These are phyloP conservation scores for Rhodotorula sp. DNA, from an alignment of 1,284 basidiomycete species.

Conservation along the genomic window DNA sequence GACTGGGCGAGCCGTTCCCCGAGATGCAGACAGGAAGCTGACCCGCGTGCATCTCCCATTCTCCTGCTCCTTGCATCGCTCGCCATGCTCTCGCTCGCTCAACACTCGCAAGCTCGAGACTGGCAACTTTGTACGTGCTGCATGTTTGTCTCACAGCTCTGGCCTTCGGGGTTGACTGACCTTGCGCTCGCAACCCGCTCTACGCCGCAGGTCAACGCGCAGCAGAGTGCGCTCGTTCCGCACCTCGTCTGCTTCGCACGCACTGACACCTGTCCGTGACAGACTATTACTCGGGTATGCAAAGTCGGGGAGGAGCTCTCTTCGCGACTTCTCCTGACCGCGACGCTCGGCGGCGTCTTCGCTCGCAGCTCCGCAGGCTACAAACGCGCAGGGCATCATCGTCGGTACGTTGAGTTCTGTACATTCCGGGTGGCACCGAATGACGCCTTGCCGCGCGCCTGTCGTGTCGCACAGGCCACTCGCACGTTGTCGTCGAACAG, in stretches of 20 bases:
- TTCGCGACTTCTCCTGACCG: conserved; percentile 52
- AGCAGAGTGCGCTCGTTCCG: conserved; percentile 40
- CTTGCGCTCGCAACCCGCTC: too few species aligned
- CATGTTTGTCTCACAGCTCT: conserved; percentile 36
- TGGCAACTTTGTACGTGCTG: conserved; percentile 60
- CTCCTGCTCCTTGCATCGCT: background rate
- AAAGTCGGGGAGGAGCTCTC: rapidly evolving
- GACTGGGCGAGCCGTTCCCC: background rate
- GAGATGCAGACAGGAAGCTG: background rate
- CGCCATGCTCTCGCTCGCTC: background rate
- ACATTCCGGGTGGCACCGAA: too few species aligned
- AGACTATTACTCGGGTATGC: conserved; percentile 23
- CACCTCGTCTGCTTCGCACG: background rate
- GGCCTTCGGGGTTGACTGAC: background rate
- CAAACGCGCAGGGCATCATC: conserved; percentile 57
- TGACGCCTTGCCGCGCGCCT: background rate
- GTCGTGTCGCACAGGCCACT: conserved; percentile 59
- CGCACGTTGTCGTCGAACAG: conserved; percentile 65
- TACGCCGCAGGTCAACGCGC: conserved; percentile 49
- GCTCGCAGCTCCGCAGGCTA: conserved; percentile 62
- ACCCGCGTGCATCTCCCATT: background rate
- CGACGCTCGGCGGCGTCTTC: conserved; percentile 49
- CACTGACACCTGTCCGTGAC: background rate
- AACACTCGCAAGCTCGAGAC: conserved; percentile 50
- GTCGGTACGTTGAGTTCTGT: conserved; percentile 26